Conservation (phyloP, 2,329 filamentous ascomycete genomes). For the Fusarium algeriense region DNA sequence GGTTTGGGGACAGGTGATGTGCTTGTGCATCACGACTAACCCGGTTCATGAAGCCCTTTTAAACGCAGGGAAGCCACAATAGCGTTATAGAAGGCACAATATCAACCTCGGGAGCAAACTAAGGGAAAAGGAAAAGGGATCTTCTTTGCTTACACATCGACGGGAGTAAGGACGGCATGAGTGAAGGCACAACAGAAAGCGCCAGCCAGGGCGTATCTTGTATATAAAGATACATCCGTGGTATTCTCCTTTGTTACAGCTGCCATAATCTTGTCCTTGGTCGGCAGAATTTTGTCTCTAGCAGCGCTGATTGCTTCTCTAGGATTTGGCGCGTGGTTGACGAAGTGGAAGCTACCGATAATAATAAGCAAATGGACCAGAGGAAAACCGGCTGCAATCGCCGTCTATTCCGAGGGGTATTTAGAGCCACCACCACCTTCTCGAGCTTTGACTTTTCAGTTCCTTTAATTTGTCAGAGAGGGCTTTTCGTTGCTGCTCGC, state of each 20-base stretch:
- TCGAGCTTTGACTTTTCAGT: background rate
- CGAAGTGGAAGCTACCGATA: background rate
- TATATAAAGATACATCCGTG: background rate
- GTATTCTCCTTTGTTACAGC: background rate
- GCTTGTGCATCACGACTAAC: too few relatives aligned
- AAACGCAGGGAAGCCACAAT: too few relatives aligned
- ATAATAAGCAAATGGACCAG: background rate
- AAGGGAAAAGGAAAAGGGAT: background rate
- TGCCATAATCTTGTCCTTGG: background rate
- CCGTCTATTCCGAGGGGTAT: background rate
- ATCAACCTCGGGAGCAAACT: background rate
- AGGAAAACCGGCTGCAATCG: background rate
- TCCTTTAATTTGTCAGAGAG: background rate
- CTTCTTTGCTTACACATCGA: background rate
- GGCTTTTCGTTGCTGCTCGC: background rate
- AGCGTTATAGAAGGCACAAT: background rate
- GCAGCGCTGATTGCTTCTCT: background rate
- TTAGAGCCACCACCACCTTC: slow-evolving; percentile 4
- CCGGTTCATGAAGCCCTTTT: too few relatives aligned
- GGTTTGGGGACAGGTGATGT: too few relatives aligned
- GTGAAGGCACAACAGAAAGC: background rate
- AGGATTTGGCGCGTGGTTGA: background rate
- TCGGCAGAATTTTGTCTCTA: background rate
- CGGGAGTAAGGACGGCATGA: background rate
- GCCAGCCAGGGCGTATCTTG: background rate